Base-by-base conservation (phyloP, 2,329 filamentous ascomycete genomes). In the Reticulascus tulasneorum region DNA sequence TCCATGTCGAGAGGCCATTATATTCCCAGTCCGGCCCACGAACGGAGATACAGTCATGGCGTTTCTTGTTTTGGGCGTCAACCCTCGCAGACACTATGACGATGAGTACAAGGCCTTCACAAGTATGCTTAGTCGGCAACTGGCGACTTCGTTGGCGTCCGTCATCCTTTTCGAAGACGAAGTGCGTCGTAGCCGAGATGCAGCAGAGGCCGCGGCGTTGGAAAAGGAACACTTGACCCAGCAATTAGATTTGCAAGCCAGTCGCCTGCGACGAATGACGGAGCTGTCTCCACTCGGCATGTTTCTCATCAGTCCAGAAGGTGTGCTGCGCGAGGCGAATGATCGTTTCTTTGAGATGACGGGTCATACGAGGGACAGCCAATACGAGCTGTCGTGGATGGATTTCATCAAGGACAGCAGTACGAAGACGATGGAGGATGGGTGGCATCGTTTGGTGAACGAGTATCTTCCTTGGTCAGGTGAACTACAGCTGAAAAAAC, bases 141-240 rank as follows among this genome's bases (percentile, higher is more conserved):
- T 83, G 3, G 76, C 73, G 0, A 82, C 77, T 0, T 81, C 77
- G 0, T 56, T 83, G 16, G 79, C 79, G 3, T 82, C 78, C 0
- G 75, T 80, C 0, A 77, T 82, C 0, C 59, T 84, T 0, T 81
- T 81, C 33, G 77, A 82, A 50, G 77, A 82, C 40, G 79, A 83
- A 45, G 79, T 81, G 7, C 64, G 71, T 13, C 64, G 75, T 33
- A 73, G 50, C 6, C 41, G 54, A 4, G 55, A 63, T 18, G 57
- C 54, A 0, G 59, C 53, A 3, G 60, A 62, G 30, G 51, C 56
- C 0, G 59, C 58, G 0, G 56, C 57, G 2, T 24, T 62, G 3
- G 54, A 62, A 19, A 53, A 55, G 24, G 53, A 60, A 26, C 51
- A 54, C 13, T 42, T 63, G 0, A 54, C 56, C 0, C 53, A 62